phyloP scores from a whole-genome alignment of 768 basidiomycete genomes.

The Panellus pusillus region DNA sequence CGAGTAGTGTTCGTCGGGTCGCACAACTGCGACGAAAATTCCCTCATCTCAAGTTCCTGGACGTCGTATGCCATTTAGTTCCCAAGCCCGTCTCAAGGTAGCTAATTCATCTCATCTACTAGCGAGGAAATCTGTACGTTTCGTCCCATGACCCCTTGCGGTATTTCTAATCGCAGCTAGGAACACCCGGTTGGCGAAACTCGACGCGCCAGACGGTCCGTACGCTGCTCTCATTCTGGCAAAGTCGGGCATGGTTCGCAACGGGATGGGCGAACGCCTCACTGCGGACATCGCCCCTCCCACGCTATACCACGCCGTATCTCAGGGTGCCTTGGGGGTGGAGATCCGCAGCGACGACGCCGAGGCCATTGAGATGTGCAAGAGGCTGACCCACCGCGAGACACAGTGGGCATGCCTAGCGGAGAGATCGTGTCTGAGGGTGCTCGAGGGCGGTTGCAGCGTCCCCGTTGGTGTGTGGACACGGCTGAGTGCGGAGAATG shows the following conservation, averaged over 20 bases:
- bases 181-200: slow-evolving; percentile 87
- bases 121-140: slow-evolving; percentile 88
- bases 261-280: slow-evolving; percentile 73
- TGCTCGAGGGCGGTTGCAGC: slow-evolving; percentile 94
- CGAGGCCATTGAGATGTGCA: slow-evolving; percentile 61
- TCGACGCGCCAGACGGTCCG: slow-evolving; percentile 78
- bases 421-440: slow-evolving; percentile 85
- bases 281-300: slow-evolving; percentile 75
- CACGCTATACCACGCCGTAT: slow-evolving; percentile 82
- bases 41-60: slow-evolving; percentile 76
- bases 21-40: slow-evolving; percentile 84
- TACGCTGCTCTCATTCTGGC: slow-evolving; percentile 92
- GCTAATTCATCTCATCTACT: slow-evolving; percentile 9
- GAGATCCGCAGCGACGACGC: slow-evolving; percentile 76
- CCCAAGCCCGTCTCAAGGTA: background rate
- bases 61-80: slow-evolving; percentile 64
- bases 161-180: slow-evolving; percentile 36
- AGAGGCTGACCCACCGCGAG: slow-evolving; percentile 68
- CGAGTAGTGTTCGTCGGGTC: slow-evolving; percentile 88
- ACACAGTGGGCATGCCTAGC: slow-evolving; percentile 79
- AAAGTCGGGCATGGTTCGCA: slow-evolving; percentile 84
- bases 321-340: slow-evolving; percentile 89
- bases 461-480: slow-evolving; percentile 89
- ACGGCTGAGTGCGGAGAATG: slow-evolving; percentile 39
- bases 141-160: slow-evolving; percentile 8